These are phyloP conservation scores for Ramichloridium luteum DNA, from an alignment of 2,329 filamentous ascomycete species.

Conservation along the genomic window DNA sequence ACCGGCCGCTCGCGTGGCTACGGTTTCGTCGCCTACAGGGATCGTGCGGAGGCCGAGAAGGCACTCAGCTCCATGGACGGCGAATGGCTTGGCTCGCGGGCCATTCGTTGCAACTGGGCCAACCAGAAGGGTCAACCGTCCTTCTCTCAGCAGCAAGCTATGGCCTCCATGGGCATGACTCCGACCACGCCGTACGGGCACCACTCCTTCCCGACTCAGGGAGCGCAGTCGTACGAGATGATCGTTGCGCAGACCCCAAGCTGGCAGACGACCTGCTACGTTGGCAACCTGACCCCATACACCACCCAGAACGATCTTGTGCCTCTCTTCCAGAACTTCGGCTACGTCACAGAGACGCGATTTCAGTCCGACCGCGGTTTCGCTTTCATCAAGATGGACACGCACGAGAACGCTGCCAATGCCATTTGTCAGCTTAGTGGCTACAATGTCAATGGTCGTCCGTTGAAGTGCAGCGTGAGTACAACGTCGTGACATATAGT, in stretches of 20 bases:
- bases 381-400: constrained; percentile 98
- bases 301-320: constrained; percentile 93
- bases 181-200: constrained; percentile 93
- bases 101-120: constrained; percentile 98
- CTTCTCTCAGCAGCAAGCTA: constrained; percentile 92
- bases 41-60: constrained; percentile 87
- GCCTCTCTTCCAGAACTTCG: constrained; percentile 98
- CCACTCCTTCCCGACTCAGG: constrained; percentile 84
- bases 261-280: constrained; percentile 98
- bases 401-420: constrained; percentile 95
- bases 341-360: constrained; percentile 90
- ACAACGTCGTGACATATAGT: constrained; percentile 2
- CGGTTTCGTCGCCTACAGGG: constrained; percentile 93
- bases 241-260: constrained; percentile 86
- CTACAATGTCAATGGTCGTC: constrained; percentile 94
- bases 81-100: constrained; percentile 95
- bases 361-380: constrained; percentile 98
- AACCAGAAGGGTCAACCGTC: constrained; percentile 99
- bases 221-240: constrained; percentile 95
- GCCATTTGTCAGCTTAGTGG: constrained; percentile 96
- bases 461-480: constrained; percentile 96
- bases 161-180: constrained; percentile 96
- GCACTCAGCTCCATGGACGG: constrained; percentile 96
- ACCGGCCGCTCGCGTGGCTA: constrained; percentile 94
- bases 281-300: constrained; percentile 94